These are phyloP conservation scores for Populus alba DNA, from an alignment of 345 rosid species.

Conservation along the genomic window DNA sequence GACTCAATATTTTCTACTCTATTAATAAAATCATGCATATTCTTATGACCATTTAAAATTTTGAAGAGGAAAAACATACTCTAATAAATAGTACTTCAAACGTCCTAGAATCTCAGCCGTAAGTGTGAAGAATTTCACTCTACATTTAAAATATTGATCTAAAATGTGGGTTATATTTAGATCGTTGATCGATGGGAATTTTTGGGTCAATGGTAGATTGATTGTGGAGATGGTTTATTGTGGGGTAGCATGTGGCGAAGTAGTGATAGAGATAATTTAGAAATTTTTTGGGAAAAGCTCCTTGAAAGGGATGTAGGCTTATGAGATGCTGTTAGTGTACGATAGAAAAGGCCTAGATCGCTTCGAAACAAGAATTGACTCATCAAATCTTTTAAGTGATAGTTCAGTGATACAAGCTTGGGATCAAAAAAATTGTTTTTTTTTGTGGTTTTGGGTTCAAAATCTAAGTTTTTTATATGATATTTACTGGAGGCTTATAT, in stretches of 20 bases:
- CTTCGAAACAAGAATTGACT: conserved; percentile 10
- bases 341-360: neutral
- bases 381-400: too few relatives aligned
- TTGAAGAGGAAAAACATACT: neutral
- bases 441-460: too few relatives aligned
- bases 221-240: neutral
- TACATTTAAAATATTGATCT: neutral
- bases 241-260: neutral
- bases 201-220: neutral
- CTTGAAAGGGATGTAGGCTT: neutral
- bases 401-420: too few relatives aligned
- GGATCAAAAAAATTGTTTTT: too few relatives aligned
- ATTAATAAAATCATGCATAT: neutral
- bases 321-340: neutral
- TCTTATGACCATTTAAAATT: neutral
- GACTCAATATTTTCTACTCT: conserved; percentile 5
- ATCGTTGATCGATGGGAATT: neutral
- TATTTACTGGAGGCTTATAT: too few relatives aligned
- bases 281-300: neutral
- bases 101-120: conserved; percentile 26
- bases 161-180: neutral
- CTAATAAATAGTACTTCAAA: neutral
- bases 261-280: too few relatives aligned
- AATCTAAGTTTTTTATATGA: too few relatives aligned
- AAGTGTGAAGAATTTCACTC: neutral